Conservation (phyloP, 2,329 filamentous ascomycete species). For the Purpureocillium lavendulum region DNA sequence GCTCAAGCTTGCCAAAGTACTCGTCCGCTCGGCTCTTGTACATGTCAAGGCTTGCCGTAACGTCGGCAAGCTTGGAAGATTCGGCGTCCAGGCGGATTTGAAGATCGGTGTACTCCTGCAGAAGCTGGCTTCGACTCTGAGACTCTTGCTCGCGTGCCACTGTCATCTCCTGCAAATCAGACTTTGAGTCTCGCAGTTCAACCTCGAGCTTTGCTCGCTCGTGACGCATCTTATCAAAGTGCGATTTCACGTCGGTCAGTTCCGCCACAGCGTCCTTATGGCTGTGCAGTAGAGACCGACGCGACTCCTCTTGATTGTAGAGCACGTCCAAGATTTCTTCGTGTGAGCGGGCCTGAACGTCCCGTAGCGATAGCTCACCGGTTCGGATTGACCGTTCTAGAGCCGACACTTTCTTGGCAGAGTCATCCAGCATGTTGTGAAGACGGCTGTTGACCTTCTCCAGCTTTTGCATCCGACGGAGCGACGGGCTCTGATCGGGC, state of each 20-base stretch:
- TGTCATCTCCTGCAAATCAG: conserved; percentile 75
- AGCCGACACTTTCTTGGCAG: conserved; percentile 81
- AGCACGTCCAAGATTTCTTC: conserved; percentile 90
- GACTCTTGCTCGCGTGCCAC: conserved; percentile 77
- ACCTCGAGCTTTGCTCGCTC: conserved; percentile 73
- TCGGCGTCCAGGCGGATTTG: conserved; percentile 91
- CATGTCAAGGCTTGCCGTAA: conserved; percentile 72
- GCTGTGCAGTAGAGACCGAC: conserved; percentile 69
- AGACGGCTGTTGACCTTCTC: conserved; percentile 87
- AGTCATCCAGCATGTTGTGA: conserved; percentile 92
- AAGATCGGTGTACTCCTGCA: conserved; percentile 87
- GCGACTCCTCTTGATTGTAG: conserved; percentile 85
- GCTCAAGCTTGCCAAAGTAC: conserved; percentile 94
- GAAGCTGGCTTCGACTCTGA: conserved; percentile 76
- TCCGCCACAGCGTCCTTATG: conserved; percentile 83
- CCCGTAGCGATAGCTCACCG: conserved; percentile 80
- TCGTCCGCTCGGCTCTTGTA: conserved; percentile 93
- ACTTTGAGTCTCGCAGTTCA: conserved; percentile 74
- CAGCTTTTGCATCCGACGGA: conserved; percentile 78
- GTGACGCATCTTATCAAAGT: conserved; percentile 81
- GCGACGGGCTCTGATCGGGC: conserved; percentile 69
- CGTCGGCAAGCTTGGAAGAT: conserved; percentile 74
- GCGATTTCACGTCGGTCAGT: conserved; percentile 74
- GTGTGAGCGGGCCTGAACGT: conserved; percentile 87
- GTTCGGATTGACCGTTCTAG: conserved; percentile 80